Evolutionary conservation across 2,329 filamentous ascomycete genomes (phyloP), one percentile per base, ranked within the genome.

Genomic region (Venturia asperata): DNA sequence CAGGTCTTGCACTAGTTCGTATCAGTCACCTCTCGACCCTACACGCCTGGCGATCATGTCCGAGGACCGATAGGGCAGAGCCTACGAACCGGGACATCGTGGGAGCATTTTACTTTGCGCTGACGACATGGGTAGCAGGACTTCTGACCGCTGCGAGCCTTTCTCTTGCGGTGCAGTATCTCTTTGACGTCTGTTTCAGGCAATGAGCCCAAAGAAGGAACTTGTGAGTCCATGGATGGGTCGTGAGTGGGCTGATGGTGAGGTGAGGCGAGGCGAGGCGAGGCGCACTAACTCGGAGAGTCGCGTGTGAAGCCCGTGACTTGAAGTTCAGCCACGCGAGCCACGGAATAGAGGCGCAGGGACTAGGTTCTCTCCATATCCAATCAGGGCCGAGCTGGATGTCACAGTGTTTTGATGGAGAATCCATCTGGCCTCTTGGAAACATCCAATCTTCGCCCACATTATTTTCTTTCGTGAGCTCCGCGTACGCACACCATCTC

Each of bases 101-200:
- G 79, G 68, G 81, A 79, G 73, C 80, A 81, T 71, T 78, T 80
- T 62, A 77, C 76, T 67, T 77, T 77, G 66, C 76, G 73, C 69
- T 77, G 34, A 17, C 64, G 24, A 70, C 80, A 82, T 64, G 80
- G 80, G 71, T 81, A 81, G 71, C 80, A 81, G 61, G 78, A 79
- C 74, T 81, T 82, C 73, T 81, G 79, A 17, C 58, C 58, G 9
- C 61, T 37, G 39, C 61, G 61, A 34, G 61, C 61, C 27, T 63
- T 63, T 21, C 61, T 17, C 41, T 63, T 63, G 52, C 41, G 24
- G 21, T 60, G 49, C 17, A 66, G 42, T 19, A 66, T 64, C 43
- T 66, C 64, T 13, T 66, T 60, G 45, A 66, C 45, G 39, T 66
- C 61, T 34, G 49, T 55, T 55, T 55, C 49, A 55, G 49, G 49